Percentiles rank a stretch among this genome's conserved stretches.
These are phyloP conservation scores for Oligophagozyma castellii DNA, from an alignment of 1,139 yeast species.

Conservation along the genomic window DNA sequence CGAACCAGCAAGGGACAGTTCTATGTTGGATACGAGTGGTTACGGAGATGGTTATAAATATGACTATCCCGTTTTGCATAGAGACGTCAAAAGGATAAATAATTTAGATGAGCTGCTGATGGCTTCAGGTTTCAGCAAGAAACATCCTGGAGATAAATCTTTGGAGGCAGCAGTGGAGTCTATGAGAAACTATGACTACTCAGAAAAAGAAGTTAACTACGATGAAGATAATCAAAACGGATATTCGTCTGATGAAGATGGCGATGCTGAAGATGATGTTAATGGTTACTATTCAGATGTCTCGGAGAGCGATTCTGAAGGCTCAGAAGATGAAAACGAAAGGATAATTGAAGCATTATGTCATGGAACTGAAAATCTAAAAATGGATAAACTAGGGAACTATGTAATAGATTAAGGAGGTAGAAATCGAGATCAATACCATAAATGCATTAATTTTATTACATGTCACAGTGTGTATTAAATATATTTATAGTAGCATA, in stretches of 20 bases:
- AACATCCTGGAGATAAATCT: constrained; percentile 48
- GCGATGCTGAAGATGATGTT: constrained; percentile 23
- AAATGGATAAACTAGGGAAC: constrained; percentile 73
- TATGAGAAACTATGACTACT: constrained; percentile 38
- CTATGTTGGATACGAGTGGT: constrained; percentile 66
- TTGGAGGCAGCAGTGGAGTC: constrained; percentile 61
- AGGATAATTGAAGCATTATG: constrained; percentile 57
- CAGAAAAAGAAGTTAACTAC: constrained; percentile 13
- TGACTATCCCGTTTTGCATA: constrained; percentile 65
- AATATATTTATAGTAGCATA: too few species aligned
- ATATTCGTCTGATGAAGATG: constrained; percentile 23
- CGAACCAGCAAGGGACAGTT: constrained; percentile 45
- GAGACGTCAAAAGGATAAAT: constrained; percentile 59
- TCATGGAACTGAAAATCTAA: constrained; percentile 43
- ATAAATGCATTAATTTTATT: not conserved
- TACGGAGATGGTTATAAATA: constrained; percentile 67
- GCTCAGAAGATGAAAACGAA: constrained; percentile 49
- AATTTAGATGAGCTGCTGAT: constrained; percentile 70
- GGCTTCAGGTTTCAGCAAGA: constrained; percentile 84
- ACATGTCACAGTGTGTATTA: too few species aligned
- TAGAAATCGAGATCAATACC: not conserved
- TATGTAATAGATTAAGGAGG: constrained; percentile 43
- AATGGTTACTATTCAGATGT: constrained; percentile 11
- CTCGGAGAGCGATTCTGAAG: constrained; percentile 27
- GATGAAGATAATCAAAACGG: constrained; percentile 24